Base-by-base conservation (phyloP, 169 alveolate species). In the Plasmodium vivax region DNA sequence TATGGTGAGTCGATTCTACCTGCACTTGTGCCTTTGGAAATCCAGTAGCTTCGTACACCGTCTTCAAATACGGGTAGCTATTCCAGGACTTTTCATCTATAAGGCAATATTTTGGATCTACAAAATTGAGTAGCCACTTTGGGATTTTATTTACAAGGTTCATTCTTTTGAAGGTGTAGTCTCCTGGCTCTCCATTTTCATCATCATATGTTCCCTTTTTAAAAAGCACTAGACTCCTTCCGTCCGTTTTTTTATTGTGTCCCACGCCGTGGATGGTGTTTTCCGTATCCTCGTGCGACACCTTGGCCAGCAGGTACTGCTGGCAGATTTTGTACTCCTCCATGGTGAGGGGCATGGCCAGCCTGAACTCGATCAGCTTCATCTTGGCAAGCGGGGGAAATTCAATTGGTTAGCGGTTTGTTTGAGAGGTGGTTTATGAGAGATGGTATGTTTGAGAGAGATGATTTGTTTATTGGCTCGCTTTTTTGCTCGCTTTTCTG, bases 281-380 rank as follows among this genome's bases (percentile, higher is more conserved):
- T 19, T 74, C 85, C 7, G 94, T 45, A 54, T 94, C 95, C 47
- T 95, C 96, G 47, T 93, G 30, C 51, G 95, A 71, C 27, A 95
- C 96, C 58, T 80, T 92, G 6, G 97, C 96, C 36, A 95, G 93
- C 43, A 95, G 73, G 77, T 93, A 93, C 8, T 90, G 75, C 85
- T 95, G 96, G 58, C 96, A 93, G 8, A 87, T 72, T 43, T 51
- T 62, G 83, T 93, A 95, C 82, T 95, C 96, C 85, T 95, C 97
- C 27, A 93, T 84, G 10, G 95, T 84, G 45, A 93, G 77, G 14
- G 97, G 97, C 94, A 95, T 82, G 62, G 94, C 84, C 56, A 95
- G 93, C 34, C 97, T 92, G 47, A 83, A 95, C 47, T 95, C 97
- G 19, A 85, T 84, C 3, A 85, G 43, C 43, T 85, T 85, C 93